These are phyloP conservation scores for Austroboletus novae-zelandiae DNA, from an alignment of 1,284 basidiomycete species.

Conservation along the genomic window DNA sequence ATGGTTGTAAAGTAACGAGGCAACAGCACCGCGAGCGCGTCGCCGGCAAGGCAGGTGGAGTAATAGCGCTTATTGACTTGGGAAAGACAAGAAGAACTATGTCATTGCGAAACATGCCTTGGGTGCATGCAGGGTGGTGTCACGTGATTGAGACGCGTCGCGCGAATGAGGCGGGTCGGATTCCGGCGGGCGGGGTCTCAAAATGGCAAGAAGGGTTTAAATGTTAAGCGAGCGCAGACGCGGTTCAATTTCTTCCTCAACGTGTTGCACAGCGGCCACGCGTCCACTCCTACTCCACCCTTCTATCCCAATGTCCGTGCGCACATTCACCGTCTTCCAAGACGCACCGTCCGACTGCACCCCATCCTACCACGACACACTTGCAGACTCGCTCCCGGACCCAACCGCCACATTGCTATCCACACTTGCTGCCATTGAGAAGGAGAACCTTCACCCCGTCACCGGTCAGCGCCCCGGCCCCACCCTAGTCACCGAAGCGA, in stretches of 20 bases:
- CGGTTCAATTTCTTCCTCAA: conserved; percentile 27
- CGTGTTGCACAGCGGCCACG: conserved; percentile 35
- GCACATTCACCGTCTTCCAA: conserved; percentile 65
- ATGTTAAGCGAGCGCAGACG: conserved; percentile 26
- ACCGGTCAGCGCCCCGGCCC: conserved; percentile 58
- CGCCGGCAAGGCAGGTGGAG: neutral
- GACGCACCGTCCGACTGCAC: conserved; percentile 41
- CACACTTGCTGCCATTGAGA: conserved; percentile 48
- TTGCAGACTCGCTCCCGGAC: conserved; percentile 26
- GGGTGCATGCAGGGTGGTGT: neutral
- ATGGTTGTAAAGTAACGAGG: conserved; percentile 1
- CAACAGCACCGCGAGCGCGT: neutral
- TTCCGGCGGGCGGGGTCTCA: conserved; percentile 26
- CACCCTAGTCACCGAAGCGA: conserved; percentile 36
- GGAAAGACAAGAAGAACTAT: too few species aligned
- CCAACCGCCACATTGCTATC: conserved; percentile 33
- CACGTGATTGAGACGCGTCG: conserved; percentile 33
- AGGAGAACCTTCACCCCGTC: conserved; percentile 73
- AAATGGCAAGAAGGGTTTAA: conserved; percentile 32
- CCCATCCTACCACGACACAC: conserved; percentile 28
- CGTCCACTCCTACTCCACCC: conserved; percentile 9
- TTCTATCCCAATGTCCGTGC: conserved; percentile 45
- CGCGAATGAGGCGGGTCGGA: conserved; percentile 29
- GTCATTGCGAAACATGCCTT: neutral
- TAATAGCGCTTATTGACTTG: neutral